Base-by-base conservation (phyloP, 2,329 filamentous ascomycete species). In the Fusarium equiseti region DNA sequence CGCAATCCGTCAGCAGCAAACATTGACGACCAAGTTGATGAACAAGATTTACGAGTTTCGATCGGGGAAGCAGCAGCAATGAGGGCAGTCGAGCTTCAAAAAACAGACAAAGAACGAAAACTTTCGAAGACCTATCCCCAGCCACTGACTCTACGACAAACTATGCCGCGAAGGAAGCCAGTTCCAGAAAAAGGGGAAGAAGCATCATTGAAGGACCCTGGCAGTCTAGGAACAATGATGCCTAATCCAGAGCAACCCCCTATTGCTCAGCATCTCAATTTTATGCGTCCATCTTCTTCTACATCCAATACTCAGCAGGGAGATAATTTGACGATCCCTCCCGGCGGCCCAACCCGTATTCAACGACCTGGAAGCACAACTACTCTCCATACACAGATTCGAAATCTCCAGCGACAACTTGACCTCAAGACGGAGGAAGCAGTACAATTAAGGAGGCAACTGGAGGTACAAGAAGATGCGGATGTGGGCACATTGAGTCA, bases 401-500 rank as follows among this genome's bases (percentile, higher is more conserved):
- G 83, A 18, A 81, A 70, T 24, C 80, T 90, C 10, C 84, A 86
- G 69, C 79, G 77, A 4, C 83, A 85, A 44, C 74, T 90, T 3
- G 80, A 82, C 9, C 67, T 71, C 11, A 84, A 83, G 54, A 80
- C 75, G 2, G 85, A 88, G 55, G 85, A 89, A 69, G 76, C 78
- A 6, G 62, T 73, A 7, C 82, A 84, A 16, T 75, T 88, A 24
- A 81, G 79, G 20, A 80, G 83, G 9, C 82, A 84, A 58, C 72
- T 89, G 4, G 83, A 85, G 51, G 77, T 83, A 18, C 79, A 82
- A 44, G 79, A 81, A 43, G 79, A 81, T 40, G 74, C 81, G 44
- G 83, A 85, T 45, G 73, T 85, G 18, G 83, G 83, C 2, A 81
- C 80, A 7, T 72, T 89, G 56, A 83, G 82, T 56, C 83, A 87